Evolutionary conservation across 2,329 filamentous ascomycete genomes (phyloP).

Genomic region (Clonostachys rosea): DNA sequence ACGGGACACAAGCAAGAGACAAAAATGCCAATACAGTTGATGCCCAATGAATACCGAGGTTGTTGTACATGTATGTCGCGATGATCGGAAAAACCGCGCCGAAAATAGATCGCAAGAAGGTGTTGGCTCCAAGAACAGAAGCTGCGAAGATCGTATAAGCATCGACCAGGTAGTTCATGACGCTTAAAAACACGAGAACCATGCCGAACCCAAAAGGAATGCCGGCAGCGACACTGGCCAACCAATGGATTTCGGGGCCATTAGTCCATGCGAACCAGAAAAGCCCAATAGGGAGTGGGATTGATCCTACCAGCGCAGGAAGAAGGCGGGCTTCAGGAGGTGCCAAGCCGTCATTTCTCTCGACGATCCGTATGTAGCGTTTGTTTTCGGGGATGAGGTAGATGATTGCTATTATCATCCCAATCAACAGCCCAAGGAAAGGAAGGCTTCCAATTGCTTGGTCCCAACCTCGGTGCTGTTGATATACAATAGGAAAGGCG

Average conservation of each 20-base stretch:
- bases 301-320: conserved; percentile 47
- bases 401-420: conserved; percentile 46
- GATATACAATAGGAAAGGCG: conserved; percentile 51
- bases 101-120: conserved; percentile 62
- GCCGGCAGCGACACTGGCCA: conserved; percentile 29
- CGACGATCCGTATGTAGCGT: conserved; percentile 31
- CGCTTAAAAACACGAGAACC: conserved; percentile 54
- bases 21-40: conserved; percentile 65
- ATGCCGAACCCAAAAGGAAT: conserved; percentile 44
- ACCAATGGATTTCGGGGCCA: conserved; percentile 44
- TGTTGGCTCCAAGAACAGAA: conserved; percentile 63
- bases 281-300: conserved; percentile 48
- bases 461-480: conserved; percentile 43
- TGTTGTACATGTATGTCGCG: conserved; percentile 45
- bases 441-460: conserved; percentile 46
- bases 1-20: conserved; percentile 47
- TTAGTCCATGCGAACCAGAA: conserved; percentile 60
- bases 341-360: conserved; percentile 41
- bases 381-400: conserved; percentile 43
- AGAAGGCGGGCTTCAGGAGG: conserved; percentile 55
- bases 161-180: conserved; percentile 61
- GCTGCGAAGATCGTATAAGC: conserved; percentile 67
- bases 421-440: conserved; percentile 56
- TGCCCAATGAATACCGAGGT: conserved; percentile 68
- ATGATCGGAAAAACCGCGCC: conserved; percentile 67